A percentile compares a stretch with the other conserved stretches of the same genome.
phyloP scores from a whole-genome alignment of 306 rosid species.

The Urtica urens region DNA sequence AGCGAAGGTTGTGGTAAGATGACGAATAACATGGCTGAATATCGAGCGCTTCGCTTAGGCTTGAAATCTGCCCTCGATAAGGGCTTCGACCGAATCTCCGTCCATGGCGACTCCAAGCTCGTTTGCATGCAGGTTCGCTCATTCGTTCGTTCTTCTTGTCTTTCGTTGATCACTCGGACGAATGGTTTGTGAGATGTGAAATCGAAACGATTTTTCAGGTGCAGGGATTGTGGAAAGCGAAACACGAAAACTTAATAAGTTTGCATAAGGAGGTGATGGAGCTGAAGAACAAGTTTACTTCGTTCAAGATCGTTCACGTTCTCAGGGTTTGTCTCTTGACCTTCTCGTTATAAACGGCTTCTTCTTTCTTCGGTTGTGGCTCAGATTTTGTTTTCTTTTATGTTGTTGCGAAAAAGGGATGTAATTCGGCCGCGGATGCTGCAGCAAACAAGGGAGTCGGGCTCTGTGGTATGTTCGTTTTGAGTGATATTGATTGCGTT shows the following conservation, averaged over 20 bases:
- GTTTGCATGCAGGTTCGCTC: conserved; percentile 87
- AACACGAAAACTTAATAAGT: conserved; percentile 42
- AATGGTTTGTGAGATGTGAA: too few relatives aligned
- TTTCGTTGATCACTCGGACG: conserved; percentile 6
- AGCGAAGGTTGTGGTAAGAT: conserved; percentile 76
- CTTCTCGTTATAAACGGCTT: background rate
- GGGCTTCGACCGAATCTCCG: conserved; percentile 53
- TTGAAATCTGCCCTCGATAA: conserved; percentile 70
- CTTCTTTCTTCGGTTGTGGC: background rate
- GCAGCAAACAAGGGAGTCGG: conserved; percentile 70
- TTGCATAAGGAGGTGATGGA: conserved; percentile 54
- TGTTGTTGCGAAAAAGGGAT: conserved; percentile 30
- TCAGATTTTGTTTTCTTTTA: conserved; percentile 15
- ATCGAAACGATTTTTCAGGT: conserved; percentile 48
- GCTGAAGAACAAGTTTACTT: conserved; percentile 56
- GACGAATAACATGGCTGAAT: conserved; percentile 86
- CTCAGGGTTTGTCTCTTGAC: conserved; percentile 57
- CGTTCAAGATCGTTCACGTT: conserved; percentile 73
- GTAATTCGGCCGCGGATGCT: conserved; percentile 78
- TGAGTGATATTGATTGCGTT: background rate
- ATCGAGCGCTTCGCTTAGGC: conserved; percentile 81
- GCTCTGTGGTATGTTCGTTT: conserved; percentile 53
- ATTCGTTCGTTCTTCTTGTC: background rate
- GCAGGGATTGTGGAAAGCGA: conserved; percentile 75
- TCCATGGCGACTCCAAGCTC: conserved; percentile 89